Base-by-base conservation (phyloP, 331 rosid species). In the Acacia concinna region DNA sequence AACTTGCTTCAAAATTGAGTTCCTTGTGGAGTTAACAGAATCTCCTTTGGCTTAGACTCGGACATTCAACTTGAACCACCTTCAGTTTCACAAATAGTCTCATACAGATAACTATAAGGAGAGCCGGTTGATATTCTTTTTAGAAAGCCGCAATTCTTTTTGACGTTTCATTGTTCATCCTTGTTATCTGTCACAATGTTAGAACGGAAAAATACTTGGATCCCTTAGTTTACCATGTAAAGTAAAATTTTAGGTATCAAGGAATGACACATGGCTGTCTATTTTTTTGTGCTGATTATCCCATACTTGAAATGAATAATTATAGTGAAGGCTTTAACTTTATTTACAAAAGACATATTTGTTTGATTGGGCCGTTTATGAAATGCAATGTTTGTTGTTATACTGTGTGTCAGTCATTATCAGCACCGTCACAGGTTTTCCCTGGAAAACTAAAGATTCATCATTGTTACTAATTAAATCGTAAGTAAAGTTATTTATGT, bases 161-260 rank as follows among this genome's bases (percentile, higher is more conserved):
- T 41, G 75, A 75, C 80, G 84, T 17, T 75, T 64, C 32, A 73
- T 11, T 43, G 20, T 57, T 40, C 57, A 43, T 25, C 68, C 47
- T 47, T 76, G 79, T 52, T 54, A 75, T 4, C 4, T 60, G 35
- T 27, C 15, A 56, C 73, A 18, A 67, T 47, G 59, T 15, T 12
- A 31, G 79, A 78, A 57, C 25, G 31, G 56, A 78, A 82, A 71
- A 18, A n/a, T 49, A 20, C 56, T 52, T 68, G 35, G 35, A 71
- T 21, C 44, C 46, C 56, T 52, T 75, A 71, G 65, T 75, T 73
- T 27, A 46, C 30, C 63, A 40, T 80, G 81, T 86, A 77, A 73
- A 86, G 73, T 23, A 12, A 68, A 68, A 40, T 21, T 40, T 40
- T 38, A 25, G 31, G 51, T 20, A 38, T 20, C 44, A 67, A 67